These are phyloP conservation scores for Podaxis carcinomalis DNA, from an alignment of 768 basidiomycete genomes.

Conservation along the genomic window DNA sequence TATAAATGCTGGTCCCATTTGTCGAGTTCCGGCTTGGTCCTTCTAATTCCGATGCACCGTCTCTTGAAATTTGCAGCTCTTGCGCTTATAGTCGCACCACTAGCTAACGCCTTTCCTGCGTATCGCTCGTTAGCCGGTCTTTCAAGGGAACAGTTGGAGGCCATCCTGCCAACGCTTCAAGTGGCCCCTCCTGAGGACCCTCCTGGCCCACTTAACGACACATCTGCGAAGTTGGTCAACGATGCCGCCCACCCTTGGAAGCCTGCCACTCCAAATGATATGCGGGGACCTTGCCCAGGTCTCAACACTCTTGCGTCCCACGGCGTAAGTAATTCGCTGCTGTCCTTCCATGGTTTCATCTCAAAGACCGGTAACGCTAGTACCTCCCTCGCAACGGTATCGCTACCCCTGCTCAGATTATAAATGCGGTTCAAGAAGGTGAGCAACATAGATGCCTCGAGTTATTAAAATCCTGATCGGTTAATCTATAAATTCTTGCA, in stretches of 20 bases:
- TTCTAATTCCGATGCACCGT: background rate
- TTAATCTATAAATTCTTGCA: background rate
- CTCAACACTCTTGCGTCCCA: slow-evolving; percentile 16
- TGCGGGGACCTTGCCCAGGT: slow-evolving; percentile 17
- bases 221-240: slow-evolving; percentile 16
- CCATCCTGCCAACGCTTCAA: slow-evolving; percentile 1
- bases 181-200: background rate
- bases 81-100: background rate
- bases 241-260: slow-evolving; percentile 15
- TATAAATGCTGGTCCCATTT: background rate
- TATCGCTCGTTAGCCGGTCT: slow-evolving; percentile 12
- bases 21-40: background rate
- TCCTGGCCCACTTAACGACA: slow-evolving; percentile 9
- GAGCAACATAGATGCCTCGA: background rate
- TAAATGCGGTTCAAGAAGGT: slow-evolving; percentile 10
- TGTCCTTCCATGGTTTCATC: background rate
- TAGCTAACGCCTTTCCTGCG: slow-evolving; percentile 5
- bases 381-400: slow-evolving; percentile 12
- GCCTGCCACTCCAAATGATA: slow-evolving; percentile 3
- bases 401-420: slow-evolving; percentile 12
- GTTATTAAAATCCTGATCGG: background rate
- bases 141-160: slow-evolving; percentile 3
- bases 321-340: slow-evolving; percentile 8
- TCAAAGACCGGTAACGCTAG: background rate
- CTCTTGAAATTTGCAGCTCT: background rate